Base-by-base conservation (phyloP, 1,284 basidiomycete genomes). In the Agaricales sp. region DNA sequence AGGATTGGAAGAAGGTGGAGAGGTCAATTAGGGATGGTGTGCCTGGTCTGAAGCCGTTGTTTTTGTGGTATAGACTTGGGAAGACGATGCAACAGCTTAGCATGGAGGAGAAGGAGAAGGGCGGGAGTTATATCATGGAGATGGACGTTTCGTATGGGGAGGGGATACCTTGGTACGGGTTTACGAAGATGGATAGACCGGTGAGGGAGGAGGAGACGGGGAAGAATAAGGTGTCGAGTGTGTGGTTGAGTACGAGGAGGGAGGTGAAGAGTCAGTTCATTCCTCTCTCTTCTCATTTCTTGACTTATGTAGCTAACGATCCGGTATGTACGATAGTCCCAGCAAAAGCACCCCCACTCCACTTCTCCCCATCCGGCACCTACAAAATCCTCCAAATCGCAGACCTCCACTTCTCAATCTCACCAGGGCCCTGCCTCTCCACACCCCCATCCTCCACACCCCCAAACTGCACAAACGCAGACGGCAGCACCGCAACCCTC, bases 311-410 rank as follows among this genome's bases (percentile, higher is more conserved):
- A n/a, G n/a, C n/a, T n/a, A n/a, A n/a, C n/a, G n/a, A n/a, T n/a
- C n/a, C n/a, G n/a, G n/a, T n/a, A n/a, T 37, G 52, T 16, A 16
- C 20, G 46, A 8, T 58, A 88, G 85, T 68, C 14, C 71, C 83
- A 1, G 86, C 89, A 1, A 71, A 70, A 6, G 80, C 87, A 0
- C 78, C 77, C 2, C 82, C 83, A 0, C 76, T 91, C 1, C 85
- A 85, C 57, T 94, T 96, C 67, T 81, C 82, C n/a, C 69, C 63
- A 16, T 75, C 85, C 20, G 92, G 92, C 3, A 83, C 76, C 24
- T 92, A 92, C 76, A 92, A 84, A 64, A 82, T 95, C 54, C 72
- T 96, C 54, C 92, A 96, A 64, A 74, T 94, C 23, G 92, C 92
- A 2, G 92, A 96, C 63, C 69, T 95, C 22, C 92, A 96, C 63